Percentiles rank a stretch among this genome's conserved stretches.
Evolutionary conservation across 1,284 basidiomycete genomes (phyloP).

Genomic region (Malassezia psittaci): DNA sequence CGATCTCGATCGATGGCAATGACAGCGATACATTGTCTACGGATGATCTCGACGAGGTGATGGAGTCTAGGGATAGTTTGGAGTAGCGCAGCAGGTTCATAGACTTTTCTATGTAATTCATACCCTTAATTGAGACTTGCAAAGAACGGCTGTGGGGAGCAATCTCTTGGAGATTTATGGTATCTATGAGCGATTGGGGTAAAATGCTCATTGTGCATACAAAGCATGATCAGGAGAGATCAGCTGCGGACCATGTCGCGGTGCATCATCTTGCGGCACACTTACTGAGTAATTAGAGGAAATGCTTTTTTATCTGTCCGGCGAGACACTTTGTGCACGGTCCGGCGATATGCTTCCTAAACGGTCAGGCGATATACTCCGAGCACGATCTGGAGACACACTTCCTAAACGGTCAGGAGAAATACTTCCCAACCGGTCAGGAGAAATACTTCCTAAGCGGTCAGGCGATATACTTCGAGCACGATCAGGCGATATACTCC

Average conservation of each 20-base stretch:
- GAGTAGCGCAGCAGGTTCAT: not conserved
- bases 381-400: slow-evolving; percentile 1
- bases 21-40: slow-evolving; percentile 1
- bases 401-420: not conserved
- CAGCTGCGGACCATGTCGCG: not conserved
- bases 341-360: slow-evolving; percentile 1
- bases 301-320: not conserved
- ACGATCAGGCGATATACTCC: slow-evolving; percentile 1
- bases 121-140: no score
- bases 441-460: not conserved
- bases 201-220: not conserved
- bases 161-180: not conserved
- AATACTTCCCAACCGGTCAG: not conserved
- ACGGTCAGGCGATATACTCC: no score
- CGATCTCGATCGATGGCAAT: not conserved
- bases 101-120: no score
- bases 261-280: slow-evolving; percentile 7
- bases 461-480: not conserved
- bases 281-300: not conserved
- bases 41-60: slow-evolving; percentile 13
- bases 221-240: not conserved
- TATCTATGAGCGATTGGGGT: not conserved
- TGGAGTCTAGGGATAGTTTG: slow-evolving; percentile 4
- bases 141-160: no score
- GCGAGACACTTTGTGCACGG: not conserved